Conservation (phyloP, 768 basidiomycete species). For the Tricholoma flavovirens region DNA sequence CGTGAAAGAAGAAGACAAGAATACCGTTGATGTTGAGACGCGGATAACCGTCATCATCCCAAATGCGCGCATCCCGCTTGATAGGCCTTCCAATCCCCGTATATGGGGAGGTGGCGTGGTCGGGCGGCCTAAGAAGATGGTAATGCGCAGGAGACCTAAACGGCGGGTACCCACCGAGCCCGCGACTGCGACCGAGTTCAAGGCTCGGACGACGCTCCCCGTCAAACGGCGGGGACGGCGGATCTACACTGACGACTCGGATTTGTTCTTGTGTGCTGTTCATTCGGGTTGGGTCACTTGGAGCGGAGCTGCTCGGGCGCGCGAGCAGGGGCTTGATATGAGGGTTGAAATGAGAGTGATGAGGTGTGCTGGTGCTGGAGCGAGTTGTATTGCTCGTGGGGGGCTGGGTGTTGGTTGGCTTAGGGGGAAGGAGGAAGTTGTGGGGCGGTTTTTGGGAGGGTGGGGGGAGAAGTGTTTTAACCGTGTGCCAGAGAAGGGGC, state of each 20-base stretch:
- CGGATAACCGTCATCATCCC: conserved; percentile 56
- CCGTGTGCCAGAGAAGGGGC: too few relatives aligned
- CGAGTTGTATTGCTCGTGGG: conserved; percentile 1
- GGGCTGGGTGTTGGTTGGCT: conserved; percentile 1
- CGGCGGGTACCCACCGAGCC: neutral
- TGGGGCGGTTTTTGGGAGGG: too few relatives aligned
- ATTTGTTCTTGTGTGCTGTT: conserved; percentile 61
- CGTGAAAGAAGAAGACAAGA: conserved; percentile 15
- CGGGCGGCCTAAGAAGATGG: conserved; percentile 20
- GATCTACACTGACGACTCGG: conserved; percentile 17
- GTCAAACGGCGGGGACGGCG: neutral
- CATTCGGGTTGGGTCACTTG: conserved; percentile 45
- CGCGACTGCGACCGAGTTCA: neutral
- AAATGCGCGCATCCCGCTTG: conserved; percentile 47
- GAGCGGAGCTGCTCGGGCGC: conserved; percentile 1
- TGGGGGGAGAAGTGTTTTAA: too few relatives aligned
- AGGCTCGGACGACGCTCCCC: neutral
- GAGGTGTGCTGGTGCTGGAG: conserved; percentile 26
- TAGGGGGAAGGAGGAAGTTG: conserved; percentile 33
- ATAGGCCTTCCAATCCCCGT: conserved; percentile 47
- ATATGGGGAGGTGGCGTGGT: conserved; percentile 66
- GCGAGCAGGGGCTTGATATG: conserved; percentile 1
- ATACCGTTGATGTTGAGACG: conserved; percentile 37
- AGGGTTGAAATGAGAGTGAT: conserved; percentile 4
- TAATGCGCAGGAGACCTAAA: neutral